phyloP scores from a whole-genome alignment of 2,329 filamentous ascomycete species.

The Lasiodiplodia citricola region DNA sequence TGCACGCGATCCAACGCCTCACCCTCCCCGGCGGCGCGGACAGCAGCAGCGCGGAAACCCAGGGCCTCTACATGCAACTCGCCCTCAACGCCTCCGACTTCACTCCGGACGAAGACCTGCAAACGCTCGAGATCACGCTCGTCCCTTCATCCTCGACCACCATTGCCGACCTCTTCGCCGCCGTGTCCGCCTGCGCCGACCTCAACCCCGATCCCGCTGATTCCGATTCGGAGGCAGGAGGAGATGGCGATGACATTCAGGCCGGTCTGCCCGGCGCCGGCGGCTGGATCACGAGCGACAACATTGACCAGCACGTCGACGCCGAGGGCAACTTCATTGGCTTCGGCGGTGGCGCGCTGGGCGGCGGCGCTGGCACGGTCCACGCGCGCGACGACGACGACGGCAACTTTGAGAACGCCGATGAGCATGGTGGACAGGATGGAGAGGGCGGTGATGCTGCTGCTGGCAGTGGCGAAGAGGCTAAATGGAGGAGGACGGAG shows the following conservation, averaged over 20 bases:
- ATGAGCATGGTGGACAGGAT: slow-evolving; percentile 12
- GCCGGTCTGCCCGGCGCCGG: slow-evolving; percentile 66
- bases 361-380: slow-evolving; percentile 46
- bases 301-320: slow-evolving; percentile 73
- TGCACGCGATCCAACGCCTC: slow-evolving; percentile 74
- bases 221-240: slow-evolving; percentile 57
- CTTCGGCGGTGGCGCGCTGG: slow-evolving; percentile 36
- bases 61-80: slow-evolving; percentile 43
- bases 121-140: slow-evolving; percentile 71
- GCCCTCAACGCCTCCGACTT: slow-evolving; percentile 58
- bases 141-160: slow-evolving; percentile 53
- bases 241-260: slow-evolving; percentile 57
- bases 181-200: slow-evolving; percentile 76
- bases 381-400: slow-evolving; percentile 39
- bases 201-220: slow-evolving; percentile 72
- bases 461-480: slow-evolving; percentile 31
- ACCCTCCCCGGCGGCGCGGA: slow-evolving; percentile 26
- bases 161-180: slow-evolving; percentile 65
- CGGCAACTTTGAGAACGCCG: neutral
- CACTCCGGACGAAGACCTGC: slow-evolving; percentile 65
- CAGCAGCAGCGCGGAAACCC: slow-evolving; percentile 8
- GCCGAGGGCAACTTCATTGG: slow-evolving; percentile 47
- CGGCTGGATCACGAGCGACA: slow-evolving; percentile 91
- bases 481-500: slow-evolving; percentile 45
- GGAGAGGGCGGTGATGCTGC: slow-evolving; percentile 27